Percentiles rank a stretch among this genome's conserved stretches.
These are phyloP conservation scores for Radiomyces spectabilis DNA, from an alignment of 192 early-diverging fungal genomes.

Conservation along the genomic window DNA sequence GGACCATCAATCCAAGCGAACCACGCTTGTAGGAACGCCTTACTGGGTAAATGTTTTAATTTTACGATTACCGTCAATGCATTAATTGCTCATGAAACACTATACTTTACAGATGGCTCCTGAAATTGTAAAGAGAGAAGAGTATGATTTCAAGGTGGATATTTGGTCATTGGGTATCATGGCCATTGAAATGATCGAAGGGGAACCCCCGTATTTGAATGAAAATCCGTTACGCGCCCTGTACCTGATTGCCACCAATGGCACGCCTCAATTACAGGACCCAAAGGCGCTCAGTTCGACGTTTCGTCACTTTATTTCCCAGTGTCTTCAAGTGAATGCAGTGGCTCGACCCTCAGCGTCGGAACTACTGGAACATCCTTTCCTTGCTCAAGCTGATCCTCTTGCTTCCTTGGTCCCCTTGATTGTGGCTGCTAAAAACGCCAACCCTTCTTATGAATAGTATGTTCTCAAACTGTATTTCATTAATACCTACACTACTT, in stretches of 20 bases:
- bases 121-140: constrained; percentile 88
- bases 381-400: constrained; percentile 77
- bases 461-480: too few species aligned
- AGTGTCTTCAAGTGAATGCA: constrained; percentile 76
- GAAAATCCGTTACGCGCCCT: constrained; percentile 88
- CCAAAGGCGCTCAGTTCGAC: constrained; percentile 68
- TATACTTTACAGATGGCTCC: constrained; percentile 73
- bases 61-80: too few species aligned
- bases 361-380: constrained; percentile 80
- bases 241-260: constrained; percentile 94
- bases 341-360: constrained; percentile 72
- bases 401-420: constrained; percentile 73
- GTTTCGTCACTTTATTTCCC: constrained; percentile 82
- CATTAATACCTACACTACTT: too few species aligned
- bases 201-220: constrained; percentile 94
- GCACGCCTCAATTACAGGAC: constrained; percentile 82
- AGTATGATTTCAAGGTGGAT: constrained; percentile 90
- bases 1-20: constrained; percentile 65
- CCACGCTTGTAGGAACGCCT: constrained; percentile 84
- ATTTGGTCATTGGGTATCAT: constrained; percentile 98
- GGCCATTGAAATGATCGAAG: constrained; percentile 97
- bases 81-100: not conserved
- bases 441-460: too few species aligned
- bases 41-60: constrained; percentile 55
- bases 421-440: constrained; percentile 36